Evolutionary conservation across 2,329 filamentous ascomycete genomes (phyloP).

Genomic region (Sporothrix dimorphospora): DNA sequence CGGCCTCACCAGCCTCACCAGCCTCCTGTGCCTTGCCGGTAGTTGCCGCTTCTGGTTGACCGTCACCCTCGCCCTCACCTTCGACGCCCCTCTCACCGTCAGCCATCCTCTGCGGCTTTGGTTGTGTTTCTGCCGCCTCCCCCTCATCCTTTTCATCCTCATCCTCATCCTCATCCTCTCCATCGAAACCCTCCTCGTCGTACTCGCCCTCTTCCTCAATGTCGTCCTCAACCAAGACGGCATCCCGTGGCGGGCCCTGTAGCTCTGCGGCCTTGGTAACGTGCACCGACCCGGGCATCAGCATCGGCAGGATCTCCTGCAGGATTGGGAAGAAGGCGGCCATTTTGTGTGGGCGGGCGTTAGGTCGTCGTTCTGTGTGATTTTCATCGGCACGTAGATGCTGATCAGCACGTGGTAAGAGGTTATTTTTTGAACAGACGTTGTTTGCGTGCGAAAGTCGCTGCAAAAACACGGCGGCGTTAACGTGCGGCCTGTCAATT

Average conservation of each 20-base stretch:
- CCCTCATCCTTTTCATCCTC: neutral
- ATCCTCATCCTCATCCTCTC: neutral
- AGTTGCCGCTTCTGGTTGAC: no score
- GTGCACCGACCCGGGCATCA: slow-evolving; percentile 60
- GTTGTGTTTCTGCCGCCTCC: neutral
- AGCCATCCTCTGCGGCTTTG: neutral
- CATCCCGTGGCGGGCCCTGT: neutral
- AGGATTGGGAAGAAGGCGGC: slow-evolving; percentile 58
- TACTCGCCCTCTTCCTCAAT: slow-evolving; percentile 39
- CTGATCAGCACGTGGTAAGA: neutral
- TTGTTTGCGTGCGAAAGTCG: no score
- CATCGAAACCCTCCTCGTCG: slow-evolving; percentile 34
- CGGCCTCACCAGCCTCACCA: no score
- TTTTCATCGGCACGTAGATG: neutral
- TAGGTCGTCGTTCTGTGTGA: neutral
- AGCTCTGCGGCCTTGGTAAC: slow-evolving; percentile 52
- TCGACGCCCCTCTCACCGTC: neutral
- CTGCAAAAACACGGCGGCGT: neutral
- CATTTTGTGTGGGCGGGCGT: slow-evolving; percentile 45
- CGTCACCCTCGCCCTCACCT: neutral
- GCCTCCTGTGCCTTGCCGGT: neutral
- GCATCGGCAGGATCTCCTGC: slow-evolving; percentile 62
- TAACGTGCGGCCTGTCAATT: neutral
- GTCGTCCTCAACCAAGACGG: slow-evolving; percentile 17
- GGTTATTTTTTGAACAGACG: neutral